Conservation (phyloP, 1,284 basidiomycete genomes). For the Fomitopsis palustris region DNA sequence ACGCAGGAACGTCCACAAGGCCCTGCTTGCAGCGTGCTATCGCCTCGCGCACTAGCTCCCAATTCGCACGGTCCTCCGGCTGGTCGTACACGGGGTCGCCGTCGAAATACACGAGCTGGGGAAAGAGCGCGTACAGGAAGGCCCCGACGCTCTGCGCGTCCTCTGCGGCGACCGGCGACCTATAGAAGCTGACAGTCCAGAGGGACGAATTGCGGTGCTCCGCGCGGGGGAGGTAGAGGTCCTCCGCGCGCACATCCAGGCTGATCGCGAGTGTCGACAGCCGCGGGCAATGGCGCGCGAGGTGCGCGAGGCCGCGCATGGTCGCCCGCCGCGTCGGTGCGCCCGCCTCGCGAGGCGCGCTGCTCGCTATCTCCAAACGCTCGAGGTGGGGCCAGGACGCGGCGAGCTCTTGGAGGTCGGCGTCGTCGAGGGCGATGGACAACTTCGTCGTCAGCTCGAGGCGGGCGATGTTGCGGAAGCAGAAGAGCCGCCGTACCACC, state of each 20-base stretch:
- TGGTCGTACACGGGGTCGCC: neutral
- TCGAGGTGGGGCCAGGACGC: neutral
- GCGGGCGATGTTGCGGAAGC: neutral
- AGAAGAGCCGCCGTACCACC: neutral
- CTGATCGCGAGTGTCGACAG: neutral
- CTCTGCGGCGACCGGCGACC: neutral
- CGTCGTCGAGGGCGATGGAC: neutral
- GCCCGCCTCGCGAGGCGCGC: neutral
- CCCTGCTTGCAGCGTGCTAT: too few relatives aligned
- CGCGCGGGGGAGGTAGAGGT: neutral
- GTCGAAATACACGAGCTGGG: neutral
- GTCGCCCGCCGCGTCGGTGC: neutral
- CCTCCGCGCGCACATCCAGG: too few relatives aligned
- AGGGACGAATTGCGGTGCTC: neutral
- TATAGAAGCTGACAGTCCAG: neutral
- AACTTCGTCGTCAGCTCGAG: neutral
- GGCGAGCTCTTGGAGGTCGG: neutral
- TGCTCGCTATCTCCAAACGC: neutral
- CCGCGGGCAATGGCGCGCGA: neutral
- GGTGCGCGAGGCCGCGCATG: neutral
- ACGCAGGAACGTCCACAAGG: too few relatives aligned
- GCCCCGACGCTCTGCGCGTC: neutral
- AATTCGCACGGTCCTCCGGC: neutral
- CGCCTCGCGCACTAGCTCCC: neutral
- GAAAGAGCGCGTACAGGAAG: neutral